Evolutionary conservation across 768 basidiomycete species (phyloP).

Genomic region (Suillus occidentalis): DNA sequence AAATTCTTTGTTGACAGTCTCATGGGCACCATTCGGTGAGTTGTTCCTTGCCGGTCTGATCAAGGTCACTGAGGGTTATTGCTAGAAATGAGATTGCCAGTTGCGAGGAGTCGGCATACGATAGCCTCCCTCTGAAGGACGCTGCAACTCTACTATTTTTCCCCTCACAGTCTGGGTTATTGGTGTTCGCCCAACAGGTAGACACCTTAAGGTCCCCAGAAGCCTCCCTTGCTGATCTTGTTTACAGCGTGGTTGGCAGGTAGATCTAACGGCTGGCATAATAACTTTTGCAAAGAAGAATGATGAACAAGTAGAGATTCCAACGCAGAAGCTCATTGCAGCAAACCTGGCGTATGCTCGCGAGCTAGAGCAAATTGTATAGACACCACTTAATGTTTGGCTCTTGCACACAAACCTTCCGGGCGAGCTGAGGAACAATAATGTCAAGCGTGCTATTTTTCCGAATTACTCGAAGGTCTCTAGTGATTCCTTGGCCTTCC

Average conservation of each 20-base stretch:
- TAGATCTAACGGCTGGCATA: slow-evolving; percentile 65
- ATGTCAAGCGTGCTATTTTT: slow-evolving; percentile 22
- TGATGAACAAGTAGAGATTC: slow-evolving; percentile 83
- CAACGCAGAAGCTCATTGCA: slow-evolving; percentile 79
- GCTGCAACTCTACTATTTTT: slow-evolving; percentile 93
- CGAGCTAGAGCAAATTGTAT: slow-evolving; percentile 91
- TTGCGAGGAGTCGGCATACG: slow-evolving; percentile 93
- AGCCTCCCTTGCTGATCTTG: slow-evolving; percentile 4
- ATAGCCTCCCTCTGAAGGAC: slow-evolving; percentile 86
- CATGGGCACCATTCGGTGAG: slow-evolving; percentile 90
- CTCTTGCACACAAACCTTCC: not conserved
- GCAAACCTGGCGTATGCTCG: slow-evolving; percentile 79
- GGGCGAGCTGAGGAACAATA: slow-evolving; percentile 1
- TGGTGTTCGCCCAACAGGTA: slow-evolving; percentile 82
- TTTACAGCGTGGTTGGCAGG: slow-evolving; percentile 77
- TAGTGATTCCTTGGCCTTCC: slow-evolving; percentile 82
- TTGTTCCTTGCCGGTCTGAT: slow-evolving; percentile 5
- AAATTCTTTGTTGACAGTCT: slow-evolving; percentile 91
- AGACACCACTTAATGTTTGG: slow-evolving; percentile 24
- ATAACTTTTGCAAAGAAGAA: slow-evolving; percentile 81
- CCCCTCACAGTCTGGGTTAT: slow-evolving; percentile 73
- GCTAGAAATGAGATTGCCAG: slow-evolving; percentile 93
- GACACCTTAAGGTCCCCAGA: slow-evolving; percentile 16
- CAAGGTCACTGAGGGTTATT: slow-evolving; percentile 7
- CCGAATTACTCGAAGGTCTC: slow-evolving; percentile 57